phyloP scores from a whole-genome alignment of 2,329 filamentous ascomycete species.

The Sporothrix pallida region DNA sequence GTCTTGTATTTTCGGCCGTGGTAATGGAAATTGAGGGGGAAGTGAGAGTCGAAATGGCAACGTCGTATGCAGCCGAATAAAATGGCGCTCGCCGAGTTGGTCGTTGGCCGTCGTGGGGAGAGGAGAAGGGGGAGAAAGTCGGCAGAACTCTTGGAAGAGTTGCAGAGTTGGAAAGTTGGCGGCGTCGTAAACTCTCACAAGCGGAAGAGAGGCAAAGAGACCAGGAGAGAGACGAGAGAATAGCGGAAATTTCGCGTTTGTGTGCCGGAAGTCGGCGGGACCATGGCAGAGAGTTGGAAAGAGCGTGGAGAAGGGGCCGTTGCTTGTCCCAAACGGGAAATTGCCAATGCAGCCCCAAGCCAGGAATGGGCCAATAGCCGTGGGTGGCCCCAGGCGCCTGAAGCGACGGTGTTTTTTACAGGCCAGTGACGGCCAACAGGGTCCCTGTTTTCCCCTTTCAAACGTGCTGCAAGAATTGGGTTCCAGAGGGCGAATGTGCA shows the following conservation, averaged over 20 bases:
- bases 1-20: slow-evolving; percentile 1
- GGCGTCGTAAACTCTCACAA: background rate
- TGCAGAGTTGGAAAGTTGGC: background rate
- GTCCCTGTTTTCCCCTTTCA: background rate
- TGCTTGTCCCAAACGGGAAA: slow-evolving; percentile 29
- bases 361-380: slow-evolving; percentile 11
- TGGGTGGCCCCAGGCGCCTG: slow-evolving; percentile 7
- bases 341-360: slow-evolving; percentile 26
- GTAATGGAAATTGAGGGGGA: background rate
- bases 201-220: too few species aligned
- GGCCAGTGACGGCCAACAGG: slow-evolving; percentile 20
- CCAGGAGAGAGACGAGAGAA: background rate
- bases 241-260: slow-evolving; percentile 22
- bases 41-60: slow-evolving; percentile 4
- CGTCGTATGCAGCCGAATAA: background rate
- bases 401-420: slow-evolving; percentile 1
- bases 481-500: background rate
- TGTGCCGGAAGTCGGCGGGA: slow-evolving; percentile 28
- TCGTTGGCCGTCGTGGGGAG: slow-evolving; percentile 3
- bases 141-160: background rate
- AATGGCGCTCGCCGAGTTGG: slow-evolving; percentile 15
- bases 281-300: background rate
- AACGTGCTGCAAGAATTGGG: too few species aligned
- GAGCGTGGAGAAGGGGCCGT: slow-evolving; percentile 8
- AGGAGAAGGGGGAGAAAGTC: slow-evolving; percentile 17